Percentiles rank a stretch among this genome's conserved stretches.
Conservation (phyloP, 768 basidiomycete genomes). For the Lactarius pseudohatsudake region DNA sequence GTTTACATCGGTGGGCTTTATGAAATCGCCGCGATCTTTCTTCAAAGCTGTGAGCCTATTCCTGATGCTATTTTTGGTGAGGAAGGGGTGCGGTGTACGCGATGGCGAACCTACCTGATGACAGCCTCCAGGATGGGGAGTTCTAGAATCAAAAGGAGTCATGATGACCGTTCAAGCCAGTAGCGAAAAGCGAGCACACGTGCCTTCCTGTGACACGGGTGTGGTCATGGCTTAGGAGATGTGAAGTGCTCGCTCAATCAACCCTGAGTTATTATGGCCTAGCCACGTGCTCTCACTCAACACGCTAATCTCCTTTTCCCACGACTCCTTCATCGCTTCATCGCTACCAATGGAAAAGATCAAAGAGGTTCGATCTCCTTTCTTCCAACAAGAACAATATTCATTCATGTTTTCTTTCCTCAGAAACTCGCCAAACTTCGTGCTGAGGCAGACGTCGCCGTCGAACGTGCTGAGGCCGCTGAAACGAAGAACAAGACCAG, state of each 20-base stretch:
- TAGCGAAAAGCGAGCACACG: slow-evolving; percentile 31
- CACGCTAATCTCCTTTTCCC: slow-evolving; percentile 27
- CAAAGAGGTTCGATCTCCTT: slow-evolving; percentile 40
- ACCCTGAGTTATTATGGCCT: neutral
- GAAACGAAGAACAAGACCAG: slow-evolving; percentile 79
- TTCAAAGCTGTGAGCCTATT: slow-evolving; percentile 93
- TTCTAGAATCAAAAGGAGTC: slow-evolving; percentile 49
- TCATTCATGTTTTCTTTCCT: neutral
- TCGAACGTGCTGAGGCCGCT: slow-evolving; percentile 81
- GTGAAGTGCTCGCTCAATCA: neutral
- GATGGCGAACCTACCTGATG: slow-evolving; percentile 61
- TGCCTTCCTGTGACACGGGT: slow-evolving; percentile 80
- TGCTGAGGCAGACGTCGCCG: slow-evolving; percentile 78
- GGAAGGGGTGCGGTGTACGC: slow-evolving; percentile 4
- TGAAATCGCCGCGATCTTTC: slow-evolving; percentile 89
- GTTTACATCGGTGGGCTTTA: slow-evolving; percentile 91
- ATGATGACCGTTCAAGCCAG: slow-evolving; percentile 23
- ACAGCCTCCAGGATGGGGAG: slow-evolving; percentile 92
- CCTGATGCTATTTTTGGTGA: slow-evolving; percentile 62
- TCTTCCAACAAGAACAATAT: neutral
- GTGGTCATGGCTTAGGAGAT: slow-evolving; percentile 45
- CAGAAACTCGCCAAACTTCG: slow-evolving; percentile 81
- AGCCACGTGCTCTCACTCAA: neutral
- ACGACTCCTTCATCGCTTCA: slow-evolving; percentile 9
- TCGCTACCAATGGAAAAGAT: slow-evolving; percentile 46